Evolutionary conservation across 73 alveolate genomes (phyloP).

Genomic region (Paramecium bursaria): DNA sequence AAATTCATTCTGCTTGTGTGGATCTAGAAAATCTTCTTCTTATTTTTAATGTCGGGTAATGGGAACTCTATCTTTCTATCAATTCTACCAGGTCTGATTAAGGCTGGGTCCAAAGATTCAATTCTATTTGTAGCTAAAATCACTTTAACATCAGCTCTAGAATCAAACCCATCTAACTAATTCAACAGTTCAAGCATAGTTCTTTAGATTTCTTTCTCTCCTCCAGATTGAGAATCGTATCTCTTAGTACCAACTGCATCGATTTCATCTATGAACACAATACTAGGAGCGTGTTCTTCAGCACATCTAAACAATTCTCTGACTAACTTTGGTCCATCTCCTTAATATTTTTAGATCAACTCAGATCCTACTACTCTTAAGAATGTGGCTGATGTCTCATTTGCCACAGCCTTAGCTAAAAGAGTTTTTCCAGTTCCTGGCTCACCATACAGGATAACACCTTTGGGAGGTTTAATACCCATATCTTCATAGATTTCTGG

Average conservation of each 20-base stretch:
- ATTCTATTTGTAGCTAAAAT: slow-evolving; percentile 99
- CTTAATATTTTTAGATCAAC: slow-evolving; percentile 97
- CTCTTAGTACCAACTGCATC: slow-evolving; percentile 99
- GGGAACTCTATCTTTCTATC: slow-evolving; percentile 99
- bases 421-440: slow-evolving; percentile 99
- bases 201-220: slow-evolving; percentile 99
- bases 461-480: slow-evolving; percentile 99
- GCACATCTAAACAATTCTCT: slow-evolving; percentile 98
- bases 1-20: slow-evolving; percentile 97
- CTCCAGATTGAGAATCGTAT: slow-evolving; percentile 98
- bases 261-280: slow-evolving; percentile 99
- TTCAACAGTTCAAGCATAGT: slow-evolving; percentile 99
- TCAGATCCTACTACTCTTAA: slow-evolving; percentile 99
- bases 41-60: slow-evolving; percentile 97
- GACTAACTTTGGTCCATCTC: slow-evolving; percentile 95
- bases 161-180: slow-evolving; percentile 99
- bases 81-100: slow-evolving; percentile 99
- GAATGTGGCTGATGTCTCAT: slow-evolving; percentile 99
- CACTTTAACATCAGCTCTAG: slow-evolving; percentile 98
- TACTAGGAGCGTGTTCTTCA: slow-evolving; percentile 99
- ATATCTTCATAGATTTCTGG: slow-evolving; percentile 99
- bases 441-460: slow-evolving; percentile 97
- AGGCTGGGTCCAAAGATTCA: slow-evolving; percentile 99
- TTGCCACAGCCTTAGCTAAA: slow-evolving; percentile 99
- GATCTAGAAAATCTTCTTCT: slow-evolving; percentile 97